These are phyloP conservation scores for Anisogramma anomala DNA, from an alignment of 2,329 filamentous ascomycete genomes.

Conservation along the genomic window DNA sequence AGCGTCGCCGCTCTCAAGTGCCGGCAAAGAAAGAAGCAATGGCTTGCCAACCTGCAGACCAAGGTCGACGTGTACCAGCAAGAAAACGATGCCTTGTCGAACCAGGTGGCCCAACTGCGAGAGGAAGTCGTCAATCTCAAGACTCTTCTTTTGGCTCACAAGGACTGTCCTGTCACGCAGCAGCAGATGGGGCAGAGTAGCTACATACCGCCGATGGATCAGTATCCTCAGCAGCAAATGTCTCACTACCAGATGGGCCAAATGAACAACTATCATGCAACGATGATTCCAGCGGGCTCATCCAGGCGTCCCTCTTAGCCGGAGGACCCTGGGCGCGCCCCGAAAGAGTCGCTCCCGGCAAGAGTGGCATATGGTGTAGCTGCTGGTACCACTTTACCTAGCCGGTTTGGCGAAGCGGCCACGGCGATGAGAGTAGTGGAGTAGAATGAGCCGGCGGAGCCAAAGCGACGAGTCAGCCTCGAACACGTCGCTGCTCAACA, in stretches of 20 bases:
- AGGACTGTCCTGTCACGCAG: conserved; percentile 88
- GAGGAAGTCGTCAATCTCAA: conserved; percentile 95
- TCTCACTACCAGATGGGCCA: conserved; percentile 49
- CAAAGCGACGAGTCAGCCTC: too few species aligned
- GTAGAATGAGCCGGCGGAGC: too few species aligned
- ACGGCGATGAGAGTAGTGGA: too few species aligned
- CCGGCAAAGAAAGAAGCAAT: conserved; percentile 96
- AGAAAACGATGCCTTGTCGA: conserved; percentile 79
- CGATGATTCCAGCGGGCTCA: conserved; percentile 43
- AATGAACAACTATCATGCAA: conserved; percentile 33
- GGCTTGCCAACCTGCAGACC: conserved; percentile 85
- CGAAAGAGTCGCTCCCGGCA: neutral
- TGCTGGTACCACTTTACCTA: neutral
- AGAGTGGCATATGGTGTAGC: neutral
- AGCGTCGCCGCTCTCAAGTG: conserved; percentile 96
- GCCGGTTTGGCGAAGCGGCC: too few species aligned
- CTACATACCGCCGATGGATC: conserved; percentile 42
- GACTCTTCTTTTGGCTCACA: conserved; percentile 83
- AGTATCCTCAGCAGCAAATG: conserved; percentile 41
- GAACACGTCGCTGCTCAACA: too few species aligned
- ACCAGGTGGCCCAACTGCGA: conserved; percentile 71
- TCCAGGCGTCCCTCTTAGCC: conserved; percentile 46
- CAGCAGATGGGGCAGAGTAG: conserved; percentile 51
- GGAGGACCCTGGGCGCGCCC: neutral
- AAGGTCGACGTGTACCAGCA: conserved; percentile 89